Conservation (phyloP, 2,329 filamentous ascomycete genomes). For the Fusarium albosuccineum region DNA sequence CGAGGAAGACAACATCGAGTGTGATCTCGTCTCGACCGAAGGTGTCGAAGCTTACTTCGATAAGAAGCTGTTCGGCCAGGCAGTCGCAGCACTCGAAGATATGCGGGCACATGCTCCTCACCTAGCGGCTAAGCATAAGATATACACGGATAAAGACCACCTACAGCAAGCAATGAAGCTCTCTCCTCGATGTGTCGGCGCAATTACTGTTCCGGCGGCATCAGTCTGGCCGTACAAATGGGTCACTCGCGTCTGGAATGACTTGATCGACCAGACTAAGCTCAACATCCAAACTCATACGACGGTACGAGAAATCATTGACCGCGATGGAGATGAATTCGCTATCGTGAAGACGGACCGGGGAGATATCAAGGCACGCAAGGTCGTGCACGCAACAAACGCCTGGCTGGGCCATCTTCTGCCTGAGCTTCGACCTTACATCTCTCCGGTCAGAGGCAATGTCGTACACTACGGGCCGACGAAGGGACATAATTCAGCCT, state of each 20-base stretch:
- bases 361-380: background rate
- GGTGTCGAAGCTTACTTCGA: conserved; percentile 28
- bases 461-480: background rate
- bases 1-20: conserved; percentile 31
- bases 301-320: background rate
- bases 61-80: conserved; percentile 25
- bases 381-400: background rate
- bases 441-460: conserved; percentile 6
- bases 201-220: background rate
- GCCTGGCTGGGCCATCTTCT: background rate
- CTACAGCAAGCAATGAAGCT: conserved; percentile 22
- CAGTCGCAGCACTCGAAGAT: conserved; percentile 27
- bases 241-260: background rate
- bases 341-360: background rate
- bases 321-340: background rate
- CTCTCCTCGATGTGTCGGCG: background rate
- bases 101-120: conserved; percentile 27
- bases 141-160: conserved; percentile 16
- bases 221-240: background rate
- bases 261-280: background rate
- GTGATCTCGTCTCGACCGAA: conserved; percentile 26
- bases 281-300: background rate
- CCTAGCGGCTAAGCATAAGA: conserved; percentile 22
- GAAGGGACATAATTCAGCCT: background rate
- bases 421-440: conserved; percentile 15